A percentile compares a stretch with the other conserved stretches of the same genome.
Evolutionary conservation across 768 basidiomycete species (phyloP).

Genomic region (Strobilomyces dryophilus): DNA sequence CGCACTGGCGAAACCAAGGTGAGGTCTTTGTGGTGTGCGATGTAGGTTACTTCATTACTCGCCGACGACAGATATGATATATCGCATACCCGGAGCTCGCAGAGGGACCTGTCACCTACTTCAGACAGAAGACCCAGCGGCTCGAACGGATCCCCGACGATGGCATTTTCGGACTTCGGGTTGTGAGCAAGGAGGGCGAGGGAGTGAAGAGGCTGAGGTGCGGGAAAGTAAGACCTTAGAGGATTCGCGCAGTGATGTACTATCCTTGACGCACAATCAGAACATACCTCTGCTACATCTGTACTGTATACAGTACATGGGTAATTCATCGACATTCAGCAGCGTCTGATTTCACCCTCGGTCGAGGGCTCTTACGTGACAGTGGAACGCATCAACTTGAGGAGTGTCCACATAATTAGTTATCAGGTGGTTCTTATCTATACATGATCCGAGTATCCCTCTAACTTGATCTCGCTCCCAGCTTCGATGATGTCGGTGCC

Average conservation of each 20-base stretch:
- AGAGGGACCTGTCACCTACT: slow-evolving; percentile 62
- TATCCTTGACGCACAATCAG: slow-evolving; percentile 1
- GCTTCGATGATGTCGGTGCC: slow-evolving; percentile 8
- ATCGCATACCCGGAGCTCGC: slow-evolving; percentile 73
- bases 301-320: slow-evolving; percentile 1
- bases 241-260: not conserved
- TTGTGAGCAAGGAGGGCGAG: slow-evolving; percentile 32
- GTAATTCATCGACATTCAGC: not conserved
- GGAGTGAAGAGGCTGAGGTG: slow-evolving; percentile 28
- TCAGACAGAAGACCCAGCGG: slow-evolving; percentile 66
- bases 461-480: not conserved
- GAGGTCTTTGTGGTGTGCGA: not conserved
- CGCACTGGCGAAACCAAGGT: too few relatives aligned
- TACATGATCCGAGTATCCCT: too few relatives aligned
- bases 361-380: too few relatives aligned
- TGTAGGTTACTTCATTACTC: not conserved
- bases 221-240: slow-evolving; percentile 22
- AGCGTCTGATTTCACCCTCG: not conserved
- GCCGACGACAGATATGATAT: slow-evolving; percentile 61
- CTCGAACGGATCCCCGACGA: slow-evolving; percentile 55
- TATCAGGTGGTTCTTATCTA: too few relatives aligned
- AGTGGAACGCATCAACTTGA: too few relatives aligned
- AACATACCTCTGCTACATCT: slow-evolving; percentile 1
- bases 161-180: slow-evolving; percentile 30
- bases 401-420: too few relatives aligned